These are phyloP conservation scores for Hypoxylon rickii DNA, from an alignment of 495 filamentous ascomycete genomes.

Conservation along the genomic window DNA sequence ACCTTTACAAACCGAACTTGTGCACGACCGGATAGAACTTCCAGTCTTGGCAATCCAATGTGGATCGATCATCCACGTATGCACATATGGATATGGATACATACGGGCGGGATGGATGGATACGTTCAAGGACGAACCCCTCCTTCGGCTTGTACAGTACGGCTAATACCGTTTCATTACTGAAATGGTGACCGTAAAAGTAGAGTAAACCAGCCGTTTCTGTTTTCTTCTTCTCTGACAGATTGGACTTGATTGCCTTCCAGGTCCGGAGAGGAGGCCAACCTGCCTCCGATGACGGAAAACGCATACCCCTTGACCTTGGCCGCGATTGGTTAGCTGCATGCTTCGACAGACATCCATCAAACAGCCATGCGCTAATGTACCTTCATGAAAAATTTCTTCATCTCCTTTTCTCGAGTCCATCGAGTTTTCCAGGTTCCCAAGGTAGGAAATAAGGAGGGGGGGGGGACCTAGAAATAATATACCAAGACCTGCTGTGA, in stretches of 20 bases:
- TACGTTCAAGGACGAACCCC: slow-evolving; percentile 24
- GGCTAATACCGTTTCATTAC: neutral
- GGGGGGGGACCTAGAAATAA: neutral
- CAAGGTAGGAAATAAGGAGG: neutral
- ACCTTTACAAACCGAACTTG: neutral
- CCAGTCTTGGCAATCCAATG: slow-evolving; percentile 28
- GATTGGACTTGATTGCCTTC: neutral
- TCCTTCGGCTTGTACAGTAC: slow-evolving; percentile 18
- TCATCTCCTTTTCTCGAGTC: slow-evolving; percentile 4
- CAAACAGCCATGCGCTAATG: slow-evolving; percentile 12
- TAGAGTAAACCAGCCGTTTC: neutral
- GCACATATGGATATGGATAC: too few species aligned
- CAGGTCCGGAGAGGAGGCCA: neutral
- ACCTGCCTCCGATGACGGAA: slow-evolving; percentile 21
- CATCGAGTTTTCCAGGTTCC: slow-evolving; percentile 8
- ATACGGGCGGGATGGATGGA: too few species aligned
- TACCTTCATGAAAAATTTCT: slow-evolving; percentile 3
- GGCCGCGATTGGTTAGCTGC: slow-evolving; percentile 23
- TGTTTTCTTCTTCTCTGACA: neutral
- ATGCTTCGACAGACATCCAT: slow-evolving; percentile 3
- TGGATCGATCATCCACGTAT: slow-evolving; percentile 28
- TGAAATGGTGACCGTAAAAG: slow-evolving; percentile 12
- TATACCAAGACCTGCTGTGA: slow-evolving; percentile 19
- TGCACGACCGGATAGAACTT: slow-evolving; percentile 24
- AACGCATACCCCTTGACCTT: slow-evolving; percentile 6